Base-by-base conservation (phyloP, 176 grass and related monocot species). In the Triticum monococcum region DNA sequence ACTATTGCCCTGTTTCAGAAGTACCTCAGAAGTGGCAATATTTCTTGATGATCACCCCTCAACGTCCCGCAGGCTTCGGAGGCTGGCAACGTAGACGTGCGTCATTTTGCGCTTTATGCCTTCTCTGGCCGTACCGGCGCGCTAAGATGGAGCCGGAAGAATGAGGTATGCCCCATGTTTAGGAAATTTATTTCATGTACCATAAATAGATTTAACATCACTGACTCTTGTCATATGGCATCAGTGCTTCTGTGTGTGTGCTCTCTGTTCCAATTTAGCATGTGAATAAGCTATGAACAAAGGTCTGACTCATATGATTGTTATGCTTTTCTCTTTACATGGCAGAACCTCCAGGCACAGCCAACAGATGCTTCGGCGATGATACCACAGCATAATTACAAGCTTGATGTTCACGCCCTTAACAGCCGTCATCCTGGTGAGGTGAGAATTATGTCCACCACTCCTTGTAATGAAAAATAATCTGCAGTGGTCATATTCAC, bases 361-460 rank as follows among this genome's bases (percentile, higher is more conserved):
- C 79, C 92, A 64, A 89, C 92, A 48, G 90, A 98, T 87, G 90
- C 92, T 86, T 88, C 91, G 70, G 65, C 87, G 59, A 59, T 96
- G 87, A 92, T 94, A 79, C 94, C 97, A 60, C 94, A 99, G 36
- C 97, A 99, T 79, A 96, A 96, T 78, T 99, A 96, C 90, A 99
- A 94, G 79, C 94, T 99, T 63, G 97, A 99, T 81, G 97, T 83
- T 30, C 88, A 99, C 37, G 64, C 97, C 64, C 81, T 99, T 62
- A 96, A 99, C 79, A 91, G 84, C 67, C 94, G 85, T 59, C 97
- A 92, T 79, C 97, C 94, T 79, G 92, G 97, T 64, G 90, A 99
- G 94, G 97, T 99, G 41, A 84, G 81, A 38, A 78, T 73, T 87
- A 35, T 83, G 17, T 52, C 14, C 9, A 71, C 9, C 68, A 30